These are phyloP conservation scores for Penicillium sp. DNA, from an alignment of 2,329 filamentous ascomycete genomes.

Conservation along the genomic window DNA sequence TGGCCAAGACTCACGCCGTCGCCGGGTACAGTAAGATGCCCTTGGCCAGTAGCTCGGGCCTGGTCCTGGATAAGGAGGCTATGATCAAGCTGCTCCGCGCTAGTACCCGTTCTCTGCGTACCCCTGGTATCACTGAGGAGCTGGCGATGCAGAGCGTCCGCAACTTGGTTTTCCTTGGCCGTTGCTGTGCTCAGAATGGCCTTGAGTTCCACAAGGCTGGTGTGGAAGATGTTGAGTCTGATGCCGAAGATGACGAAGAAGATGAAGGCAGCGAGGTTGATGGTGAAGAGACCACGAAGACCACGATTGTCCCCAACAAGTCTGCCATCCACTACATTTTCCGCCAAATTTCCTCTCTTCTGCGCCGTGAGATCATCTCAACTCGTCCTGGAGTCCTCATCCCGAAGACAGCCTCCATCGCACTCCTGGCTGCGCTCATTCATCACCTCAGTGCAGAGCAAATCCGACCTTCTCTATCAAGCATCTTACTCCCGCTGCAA, in stretches of 20 bases:
- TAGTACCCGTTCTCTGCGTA: conserved; percentile 60
- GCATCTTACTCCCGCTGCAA: conserved; percentile 67
- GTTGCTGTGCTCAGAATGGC: conserved; percentile 59
- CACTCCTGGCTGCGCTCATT: conserved; percentile 69
- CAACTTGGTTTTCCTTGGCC: conserved; percentile 78
- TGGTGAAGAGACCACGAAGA: conserved; percentile 28
- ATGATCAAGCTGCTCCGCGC: conserved; percentile 60
- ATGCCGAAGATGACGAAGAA: conserved; percentile 43
- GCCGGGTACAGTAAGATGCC: conserved; percentile 56
- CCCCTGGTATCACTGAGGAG: conserved; percentile 64
- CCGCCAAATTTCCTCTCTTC: conserved; percentile 70
- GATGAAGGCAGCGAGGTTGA: conserved; percentile 43
- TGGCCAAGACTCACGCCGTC: conserved; percentile 63
- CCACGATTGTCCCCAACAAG: conserved; percentile 29
- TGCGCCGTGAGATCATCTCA: conserved; percentile 71
- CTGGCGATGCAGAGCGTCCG: conserved; percentile 77
- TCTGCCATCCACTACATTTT: conserved; percentile 72
- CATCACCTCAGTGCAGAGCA: conserved; percentile 58
- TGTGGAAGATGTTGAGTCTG: conserved; percentile 38
- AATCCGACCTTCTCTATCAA: conserved; percentile 62
- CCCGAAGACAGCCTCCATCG: conserved; percentile 72
- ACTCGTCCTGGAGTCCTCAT: conserved; percentile 61
- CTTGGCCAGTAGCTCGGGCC: conserved; percentile 67
- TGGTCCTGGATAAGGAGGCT: conserved; percentile 63
- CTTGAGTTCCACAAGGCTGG: conserved; percentile 44